phyloP scores from a whole-genome alignment of 768 basidiomycete species.

The Cyclocybe cylindracea region DNA sequence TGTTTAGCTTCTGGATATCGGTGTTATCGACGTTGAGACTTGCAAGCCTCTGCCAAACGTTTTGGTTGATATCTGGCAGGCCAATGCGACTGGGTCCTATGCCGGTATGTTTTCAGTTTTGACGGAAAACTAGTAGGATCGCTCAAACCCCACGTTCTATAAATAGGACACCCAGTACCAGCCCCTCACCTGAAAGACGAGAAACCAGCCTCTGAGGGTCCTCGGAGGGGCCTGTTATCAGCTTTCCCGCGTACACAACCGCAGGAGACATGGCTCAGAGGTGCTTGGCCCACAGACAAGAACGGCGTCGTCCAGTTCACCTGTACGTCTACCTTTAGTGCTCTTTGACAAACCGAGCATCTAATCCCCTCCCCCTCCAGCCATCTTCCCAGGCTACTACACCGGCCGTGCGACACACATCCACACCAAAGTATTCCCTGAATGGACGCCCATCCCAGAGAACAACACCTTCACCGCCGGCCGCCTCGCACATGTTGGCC shows the following conservation, averaged over 20 bases:
- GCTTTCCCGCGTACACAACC: slow-evolving; percentile 44
- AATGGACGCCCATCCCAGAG: slow-evolving; percentile 39
- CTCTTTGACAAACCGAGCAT: not conserved
- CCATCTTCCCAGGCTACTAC: slow-evolving; percentile 59
- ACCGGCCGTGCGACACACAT: slow-evolving; percentile 57
- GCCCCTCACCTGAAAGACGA: slow-evolving; percentile 41
- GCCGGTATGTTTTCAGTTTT: slow-evolving; percentile 33
- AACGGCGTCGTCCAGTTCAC: slow-evolving; percentile 57
- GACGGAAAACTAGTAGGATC: not conserved
- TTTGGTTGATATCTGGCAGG: slow-evolving; percentile 62
- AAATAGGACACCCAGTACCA: slow-evolving; percentile 47
- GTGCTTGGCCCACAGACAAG: slow-evolving; percentile 54
- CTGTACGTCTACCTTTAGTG: slow-evolving; percentile 29
- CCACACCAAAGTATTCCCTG: slow-evolving; percentile 55
- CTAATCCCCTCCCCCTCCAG: slow-evolving; percentile 21
- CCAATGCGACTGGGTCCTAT: slow-evolving; percentile 56
- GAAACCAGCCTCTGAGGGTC: slow-evolving; percentile 47
- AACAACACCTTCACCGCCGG: slow-evolving; percentile 49
- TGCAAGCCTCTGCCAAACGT: slow-evolving; percentile 56
- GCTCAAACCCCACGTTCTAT: not conserved
- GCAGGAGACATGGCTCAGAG: slow-evolving; percentile 50
- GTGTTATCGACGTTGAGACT: slow-evolving; percentile 59
- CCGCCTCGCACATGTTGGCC: slow-evolving; percentile 47
- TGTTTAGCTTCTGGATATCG: slow-evolving; percentile 49
- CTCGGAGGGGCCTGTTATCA: slow-evolving; percentile 41